Conservation (phyloP, 225 moss, liverwort and hornwort genomes). For the Straminergon stramineum region DNA sequence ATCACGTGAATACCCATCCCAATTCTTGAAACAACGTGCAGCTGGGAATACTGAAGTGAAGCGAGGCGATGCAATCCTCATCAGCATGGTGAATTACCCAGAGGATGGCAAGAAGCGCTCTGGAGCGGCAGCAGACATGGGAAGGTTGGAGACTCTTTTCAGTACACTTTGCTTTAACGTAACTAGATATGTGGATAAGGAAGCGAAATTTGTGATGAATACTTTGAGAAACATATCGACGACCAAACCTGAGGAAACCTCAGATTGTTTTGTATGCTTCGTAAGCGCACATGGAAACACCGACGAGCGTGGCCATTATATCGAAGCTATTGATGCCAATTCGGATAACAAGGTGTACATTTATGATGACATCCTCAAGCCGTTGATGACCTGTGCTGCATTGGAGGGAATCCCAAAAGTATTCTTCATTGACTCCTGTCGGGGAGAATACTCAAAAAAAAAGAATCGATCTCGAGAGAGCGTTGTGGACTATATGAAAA, state of each 20-base stretch:
- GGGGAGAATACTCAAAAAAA: not conserved
- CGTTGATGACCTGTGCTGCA: not conserved
- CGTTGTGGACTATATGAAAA: not conserved
- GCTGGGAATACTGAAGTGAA: not conserved
- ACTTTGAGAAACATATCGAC: not conserved
- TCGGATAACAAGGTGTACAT: slow-evolving; percentile 3
- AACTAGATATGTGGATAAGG: not conserved
- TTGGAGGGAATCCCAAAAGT: slow-evolving; percentile 25
- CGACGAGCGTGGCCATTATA: slow-evolving; percentile 16
- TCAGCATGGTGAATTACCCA: slow-evolving; percentile 14
- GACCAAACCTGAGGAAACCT: not conserved
- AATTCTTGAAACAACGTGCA: not conserved
- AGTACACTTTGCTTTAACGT: not conserved
- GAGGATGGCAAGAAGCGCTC: not conserved
- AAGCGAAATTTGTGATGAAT: not conserved
- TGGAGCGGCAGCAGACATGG: slow-evolving; percentile 12
- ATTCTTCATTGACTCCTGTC: slow-evolving; percentile 37
- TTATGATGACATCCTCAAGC: slow-evolving; percentile 11
- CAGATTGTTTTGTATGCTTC: slow-evolving; percentile 34
- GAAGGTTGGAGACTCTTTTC: not conserved
- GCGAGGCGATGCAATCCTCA: slow-evolving; percentile 26
- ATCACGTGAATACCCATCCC: not conserved
- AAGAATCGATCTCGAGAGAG: not conserved
- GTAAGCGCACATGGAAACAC: slow-evolving; percentile 28
- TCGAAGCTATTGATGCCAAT: not conserved